These are phyloP conservation scores for Ascochyta lentis DNA, from an alignment of 2,329 filamentous ascomycete species.

Conservation along the genomic window DNA sequence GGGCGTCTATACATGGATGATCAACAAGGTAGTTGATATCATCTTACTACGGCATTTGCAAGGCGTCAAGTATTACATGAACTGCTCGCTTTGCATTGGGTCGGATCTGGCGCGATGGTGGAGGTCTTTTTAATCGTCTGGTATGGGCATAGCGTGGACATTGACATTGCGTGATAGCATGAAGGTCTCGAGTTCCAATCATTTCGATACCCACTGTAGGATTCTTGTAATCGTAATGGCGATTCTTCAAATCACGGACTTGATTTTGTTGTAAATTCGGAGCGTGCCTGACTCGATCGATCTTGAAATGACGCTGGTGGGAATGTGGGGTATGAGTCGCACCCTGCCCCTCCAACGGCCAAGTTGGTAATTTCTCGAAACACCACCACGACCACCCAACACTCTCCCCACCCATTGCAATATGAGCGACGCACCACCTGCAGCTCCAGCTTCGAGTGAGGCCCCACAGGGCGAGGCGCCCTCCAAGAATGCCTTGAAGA, in stretches of 20 bases:
- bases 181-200: constrained; percentile 3
- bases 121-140: constrained; percentile 1
- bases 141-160: constrained; percentile 15
- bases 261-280: not conserved
- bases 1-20: constrained; percentile 23
- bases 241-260: not conserved
- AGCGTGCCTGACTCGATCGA: constrained; percentile 7
- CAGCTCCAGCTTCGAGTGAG: constrained; percentile 31
- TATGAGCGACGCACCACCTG: constrained; percentile 44
- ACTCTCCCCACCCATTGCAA: constrained; percentile 15
- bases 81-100: constrained; percentile 9
- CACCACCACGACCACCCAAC: constrained; percentile 6
- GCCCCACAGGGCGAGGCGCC: constrained; percentile 33
- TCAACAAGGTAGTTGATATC: constrained; percentile 8
- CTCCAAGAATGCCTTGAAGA: constrained; percentile 53
- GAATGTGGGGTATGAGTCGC: constrained; percentile 25
- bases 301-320: constrained; percentile 27
- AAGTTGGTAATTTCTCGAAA: constrained; percentile 7
- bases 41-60: constrained; percentile 1
- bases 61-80: not conserved
- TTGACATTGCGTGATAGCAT: constrained; percentile 12
- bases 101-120: constrained; percentile 7
- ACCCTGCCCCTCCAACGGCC: constrained; percentile 17
- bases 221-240: constrained; percentile 14
- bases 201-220: constrained; percentile 19